A percentile compares a stretch with the other conserved stretches of the same genome.
Evolutionary conservation across 2,329 filamentous ascomycete genomes (phyloP).

Genomic region (Lachnellula arida): DNA sequence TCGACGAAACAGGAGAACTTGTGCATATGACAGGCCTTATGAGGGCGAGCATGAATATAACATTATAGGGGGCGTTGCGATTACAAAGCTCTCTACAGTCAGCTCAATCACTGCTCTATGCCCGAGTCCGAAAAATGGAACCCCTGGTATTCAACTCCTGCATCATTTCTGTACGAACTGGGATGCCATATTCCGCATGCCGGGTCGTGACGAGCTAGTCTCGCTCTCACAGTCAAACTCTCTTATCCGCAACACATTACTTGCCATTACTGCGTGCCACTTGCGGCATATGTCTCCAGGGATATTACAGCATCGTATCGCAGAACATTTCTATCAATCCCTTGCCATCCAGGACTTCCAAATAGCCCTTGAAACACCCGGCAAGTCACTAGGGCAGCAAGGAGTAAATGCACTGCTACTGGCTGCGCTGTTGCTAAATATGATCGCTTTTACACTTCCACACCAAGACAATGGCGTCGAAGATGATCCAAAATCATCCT

Average conservation of each 20-base stretch:
- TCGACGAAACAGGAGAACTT: constrained; percentile 13
- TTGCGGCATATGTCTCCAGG: constrained; percentile 14
- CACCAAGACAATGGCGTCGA: constrained; percentile 12
- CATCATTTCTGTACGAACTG: constrained; percentile 15
- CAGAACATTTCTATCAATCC: constrained; percentile 15
- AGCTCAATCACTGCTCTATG: constrained; percentile 13
- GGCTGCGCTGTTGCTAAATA: constrained; percentile 14
- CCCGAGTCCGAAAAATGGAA: constrained; percentile 13
- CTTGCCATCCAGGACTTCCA: constrained; percentile 14
- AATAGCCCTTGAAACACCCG: constrained; percentile 13
- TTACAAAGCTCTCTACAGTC: constrained; percentile 13
- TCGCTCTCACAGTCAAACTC: constrained; percentile 14
- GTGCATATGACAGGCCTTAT: constrained; percentile 13
- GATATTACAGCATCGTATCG: constrained; percentile 14
- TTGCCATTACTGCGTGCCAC: constrained; percentile 13
- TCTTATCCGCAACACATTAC: constrained; percentile 15
- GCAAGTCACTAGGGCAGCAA: constrained; percentile 14
- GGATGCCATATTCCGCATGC: constrained; percentile 14
- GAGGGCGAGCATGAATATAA: constrained; percentile 14
- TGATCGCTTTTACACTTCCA: constrained; percentile 15
- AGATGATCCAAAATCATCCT: constrained; percentile 15
- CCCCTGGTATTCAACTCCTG: constrained; percentile 14
- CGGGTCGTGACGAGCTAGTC: constrained; percentile 13
- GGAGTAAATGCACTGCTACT: constrained; percentile 14
- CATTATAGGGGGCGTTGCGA: constrained; percentile 11